Conservation (phyloP, 306 rosid species). For the Parietaria judaica region DNA sequence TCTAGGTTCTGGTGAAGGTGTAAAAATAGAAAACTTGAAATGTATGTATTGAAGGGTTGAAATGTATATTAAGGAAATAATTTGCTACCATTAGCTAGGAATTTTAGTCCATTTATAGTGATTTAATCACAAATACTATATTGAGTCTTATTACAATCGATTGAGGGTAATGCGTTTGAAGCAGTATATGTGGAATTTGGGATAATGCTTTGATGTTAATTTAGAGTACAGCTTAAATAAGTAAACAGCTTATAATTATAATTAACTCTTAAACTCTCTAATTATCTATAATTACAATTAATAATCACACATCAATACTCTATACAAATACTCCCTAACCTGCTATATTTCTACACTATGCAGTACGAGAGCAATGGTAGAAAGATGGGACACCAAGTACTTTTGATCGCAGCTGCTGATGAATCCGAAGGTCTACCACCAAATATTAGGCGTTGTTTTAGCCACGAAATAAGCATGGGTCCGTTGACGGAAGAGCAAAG, state of each 20-base stretch:
- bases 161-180: neutral
- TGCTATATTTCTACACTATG: slow-evolving; percentile 12
- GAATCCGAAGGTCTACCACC: slow-evolving; percentile 84
- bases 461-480: slow-evolving; percentile 87
- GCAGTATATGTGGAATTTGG: too few relatives aligned
- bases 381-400: slow-evolving; percentile 46
- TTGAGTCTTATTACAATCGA: neutral
- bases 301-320: neutral
- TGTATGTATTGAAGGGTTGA: neutral
- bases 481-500: slow-evolving; percentile 91
- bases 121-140: neutral
- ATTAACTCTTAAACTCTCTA: too few relatives aligned
- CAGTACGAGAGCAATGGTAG: slow-evolving; percentile 40
- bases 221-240: too few relatives aligned
- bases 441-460: slow-evolving; percentile 80
- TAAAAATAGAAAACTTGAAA: too few relatives aligned
- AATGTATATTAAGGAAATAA: neutral
- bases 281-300: neutral
- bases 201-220: too few relatives aligned
- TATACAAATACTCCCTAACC: too few relatives aligned
- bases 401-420: slow-evolving; percentile 81
- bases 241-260: too few relatives aligned
- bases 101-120: neutral
- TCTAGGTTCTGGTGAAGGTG: too few relatives aligned
- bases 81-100: neutral